Conservation (phyloP, 176 grass and related monocot genomes). For the Rhipidocladum racemiflorum region DNA sequence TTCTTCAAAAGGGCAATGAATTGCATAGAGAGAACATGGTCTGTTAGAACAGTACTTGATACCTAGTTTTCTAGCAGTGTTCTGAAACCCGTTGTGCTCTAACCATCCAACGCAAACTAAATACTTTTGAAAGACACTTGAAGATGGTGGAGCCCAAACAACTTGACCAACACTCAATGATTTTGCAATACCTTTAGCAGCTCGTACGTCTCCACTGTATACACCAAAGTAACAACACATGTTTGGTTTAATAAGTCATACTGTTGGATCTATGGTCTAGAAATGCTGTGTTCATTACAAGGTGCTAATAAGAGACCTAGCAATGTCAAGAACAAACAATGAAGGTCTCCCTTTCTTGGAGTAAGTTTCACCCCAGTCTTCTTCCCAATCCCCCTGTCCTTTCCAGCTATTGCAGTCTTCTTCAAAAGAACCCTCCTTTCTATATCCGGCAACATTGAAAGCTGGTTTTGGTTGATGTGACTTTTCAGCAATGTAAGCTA, state of each 20-base stretch:
- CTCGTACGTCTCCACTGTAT: constrained; percentile 55
- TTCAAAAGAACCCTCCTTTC: constrained; percentile 34
- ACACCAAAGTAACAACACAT: background rate
- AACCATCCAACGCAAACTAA: constrained; percentile 67
- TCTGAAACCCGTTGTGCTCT: constrained; percentile 43
- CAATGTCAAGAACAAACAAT: constrained; percentile 59
- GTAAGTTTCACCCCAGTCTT: constrained; percentile 75
- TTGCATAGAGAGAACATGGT: constrained; percentile 61
- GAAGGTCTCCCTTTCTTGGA: constrained; percentile 56
- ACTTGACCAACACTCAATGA: constrained; percentile 59
- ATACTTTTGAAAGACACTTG: constrained; percentile 29
- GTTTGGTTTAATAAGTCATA: background rate
- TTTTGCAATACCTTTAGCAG: constrained; percentile 35
- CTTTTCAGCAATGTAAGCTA: constrained; percentile 62
- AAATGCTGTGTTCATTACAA: background rate
- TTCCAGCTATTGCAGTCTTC: constrained; percentile 55
- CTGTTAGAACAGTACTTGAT: constrained; percentile 86
- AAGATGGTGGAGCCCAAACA: constrained; percentile 58
- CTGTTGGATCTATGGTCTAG: background rate
- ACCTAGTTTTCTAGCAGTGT: constrained; percentile 55
- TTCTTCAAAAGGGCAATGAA: constrained; percentile 41
- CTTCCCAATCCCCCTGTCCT: constrained; percentile 65
- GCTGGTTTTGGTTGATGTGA: constrained; percentile 31
- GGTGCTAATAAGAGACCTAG: constrained; percentile 41
- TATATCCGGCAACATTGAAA: constrained; percentile 45